These are phyloP conservation scores for Boletus sp. DNA, from an alignment of 1,284 basidiomycete genomes.

Conservation along the genomic window DNA sequence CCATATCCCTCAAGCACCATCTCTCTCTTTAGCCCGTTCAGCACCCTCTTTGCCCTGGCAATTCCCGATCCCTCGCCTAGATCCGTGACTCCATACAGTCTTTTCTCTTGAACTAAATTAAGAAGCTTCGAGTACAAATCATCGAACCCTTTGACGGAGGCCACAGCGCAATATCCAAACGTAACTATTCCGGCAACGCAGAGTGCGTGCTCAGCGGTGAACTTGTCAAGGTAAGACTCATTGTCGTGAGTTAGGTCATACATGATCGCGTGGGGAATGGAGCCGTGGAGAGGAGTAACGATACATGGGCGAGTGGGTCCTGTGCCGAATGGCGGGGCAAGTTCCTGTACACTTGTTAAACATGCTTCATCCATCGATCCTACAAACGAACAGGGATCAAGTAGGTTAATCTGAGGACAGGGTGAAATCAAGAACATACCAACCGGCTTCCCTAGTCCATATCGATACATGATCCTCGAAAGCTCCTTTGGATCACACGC, in stretches of 20 bases:
- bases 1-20: conserved; percentile 80
- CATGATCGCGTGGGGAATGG: conserved; percentile 83
- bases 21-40: conserved; percentile 86
- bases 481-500: conserved; percentile 85
- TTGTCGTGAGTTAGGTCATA: conserved; percentile 97
- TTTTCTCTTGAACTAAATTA: conserved; percentile 80
- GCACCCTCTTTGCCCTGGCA: conserved; percentile 72
- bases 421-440: conserved; percentile 44
- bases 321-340: conserved; percentile 73
- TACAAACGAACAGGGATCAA: conserved; percentile 24
- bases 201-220: conserved; percentile 90
- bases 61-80: conserved; percentile 64
- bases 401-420: not conserved
- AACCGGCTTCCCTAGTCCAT: conserved; percentile 87
- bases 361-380: conserved; percentile 91
- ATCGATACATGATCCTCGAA: conserved; percentile 79
- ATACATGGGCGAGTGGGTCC: conserved; percentile 71
- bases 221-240: conserved; percentile 83
- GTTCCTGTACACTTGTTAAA: conserved; percentile 69
- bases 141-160: conserved; percentile 93
- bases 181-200: conserved; percentile 85
- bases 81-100: conserved; percentile 66
- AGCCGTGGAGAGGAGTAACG: conserved; percentile 79
- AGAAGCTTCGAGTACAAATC: conserved; percentile 92
- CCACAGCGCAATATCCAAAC: conserved; percentile 82